phyloP scores from a whole-genome alignment of 108 stramenopile species.

The Conticribra weissflogii region DNA sequence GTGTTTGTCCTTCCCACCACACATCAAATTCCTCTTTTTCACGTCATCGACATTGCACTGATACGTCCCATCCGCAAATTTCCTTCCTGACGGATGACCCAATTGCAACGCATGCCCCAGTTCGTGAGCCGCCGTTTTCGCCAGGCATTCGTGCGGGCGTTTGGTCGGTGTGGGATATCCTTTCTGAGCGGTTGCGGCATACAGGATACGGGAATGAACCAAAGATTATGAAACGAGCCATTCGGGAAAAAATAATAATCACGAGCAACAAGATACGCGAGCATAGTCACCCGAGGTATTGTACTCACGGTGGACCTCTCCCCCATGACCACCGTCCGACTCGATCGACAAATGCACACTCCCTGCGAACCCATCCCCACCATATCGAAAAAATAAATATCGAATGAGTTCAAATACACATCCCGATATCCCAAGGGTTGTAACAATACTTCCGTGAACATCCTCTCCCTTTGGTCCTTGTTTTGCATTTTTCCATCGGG shows the following conservation, averaged over 20 bases:
- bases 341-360: constrained; percentile 24
- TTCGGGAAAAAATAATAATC: no score
- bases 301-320: constrained; percentile 14
- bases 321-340: constrained; percentile 22
- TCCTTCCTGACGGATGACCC: constrained; percentile 17
- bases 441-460: constrained; percentile 15
- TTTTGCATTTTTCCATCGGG: constrained; percentile 32
- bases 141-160: constrained; percentile 18
- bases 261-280: no score
- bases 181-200: constrained; percentile 8
- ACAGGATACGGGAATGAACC: no score
- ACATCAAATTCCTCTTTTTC: constrained; percentile 28
- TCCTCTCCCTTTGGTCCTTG: neutral
- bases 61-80: constrained; percentile 23
- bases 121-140: constrained; percentile 35
- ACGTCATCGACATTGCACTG: constrained; percentile 12
- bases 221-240: no score
- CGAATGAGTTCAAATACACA: neutral
- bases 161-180: constrained; percentile 22
- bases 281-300: no score
- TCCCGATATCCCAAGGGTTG: constrained; percentile 1
- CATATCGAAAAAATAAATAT: constrained; percentile 25
- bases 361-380: constrained; percentile 28
- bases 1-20: constrained; percentile 11
- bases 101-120: constrained; percentile 29